These are phyloP conservation scores for Xylaria palmicola DNA, from an alignment of 495 filamentous ascomycete species.

Conservation along the genomic window DNA sequence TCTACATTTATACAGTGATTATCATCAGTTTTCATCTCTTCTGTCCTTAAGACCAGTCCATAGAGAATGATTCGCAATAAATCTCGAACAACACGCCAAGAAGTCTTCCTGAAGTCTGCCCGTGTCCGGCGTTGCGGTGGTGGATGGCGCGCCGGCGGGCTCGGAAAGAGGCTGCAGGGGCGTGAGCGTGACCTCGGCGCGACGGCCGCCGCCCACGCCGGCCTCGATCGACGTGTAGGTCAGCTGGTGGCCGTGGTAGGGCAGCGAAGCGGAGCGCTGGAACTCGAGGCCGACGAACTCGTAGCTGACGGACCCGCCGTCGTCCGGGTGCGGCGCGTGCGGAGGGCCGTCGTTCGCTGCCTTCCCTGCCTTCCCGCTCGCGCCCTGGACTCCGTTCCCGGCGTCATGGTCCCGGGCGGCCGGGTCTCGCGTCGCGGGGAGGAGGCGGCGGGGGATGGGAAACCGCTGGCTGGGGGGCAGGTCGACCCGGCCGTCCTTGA, in stretches of 20 bases:
- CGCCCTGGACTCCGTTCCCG: background rate
- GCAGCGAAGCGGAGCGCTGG: conserved; percentile 33
- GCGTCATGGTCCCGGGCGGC: background rate
- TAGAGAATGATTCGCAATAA: conserved; percentile 14
- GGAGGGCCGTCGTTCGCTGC: background rate
- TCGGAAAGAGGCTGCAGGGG: conserved; percentile 17
- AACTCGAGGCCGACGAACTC: conserved; percentile 47
- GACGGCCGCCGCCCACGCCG: conserved; percentile 40
- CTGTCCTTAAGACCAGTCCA: conserved; percentile 20
- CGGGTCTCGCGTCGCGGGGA: conserved; percentile 4
- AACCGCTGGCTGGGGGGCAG: conserved; percentile 38
- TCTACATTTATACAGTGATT: background rate
- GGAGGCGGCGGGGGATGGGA: conserved; percentile 33
- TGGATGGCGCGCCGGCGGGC: too few relatives aligned
- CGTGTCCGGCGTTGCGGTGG: background rate
- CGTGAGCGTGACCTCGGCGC: conserved; percentile 45
- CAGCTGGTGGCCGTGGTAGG: conserved; percentile 36
- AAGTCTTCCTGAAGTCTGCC: conserved; percentile 17
- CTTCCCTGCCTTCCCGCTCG: background rate
- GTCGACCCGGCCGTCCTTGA: conserved; percentile 32
- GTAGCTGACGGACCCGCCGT: conserved; percentile 37
- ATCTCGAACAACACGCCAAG: conserved; percentile 15
- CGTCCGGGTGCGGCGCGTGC: too few relatives aligned
- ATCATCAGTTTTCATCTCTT: background rate
- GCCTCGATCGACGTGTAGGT: conserved; percentile 46